Evolutionary conservation across 257 asterid species (phyloP).

Genomic region (Primulina huaijiensis): DNA sequence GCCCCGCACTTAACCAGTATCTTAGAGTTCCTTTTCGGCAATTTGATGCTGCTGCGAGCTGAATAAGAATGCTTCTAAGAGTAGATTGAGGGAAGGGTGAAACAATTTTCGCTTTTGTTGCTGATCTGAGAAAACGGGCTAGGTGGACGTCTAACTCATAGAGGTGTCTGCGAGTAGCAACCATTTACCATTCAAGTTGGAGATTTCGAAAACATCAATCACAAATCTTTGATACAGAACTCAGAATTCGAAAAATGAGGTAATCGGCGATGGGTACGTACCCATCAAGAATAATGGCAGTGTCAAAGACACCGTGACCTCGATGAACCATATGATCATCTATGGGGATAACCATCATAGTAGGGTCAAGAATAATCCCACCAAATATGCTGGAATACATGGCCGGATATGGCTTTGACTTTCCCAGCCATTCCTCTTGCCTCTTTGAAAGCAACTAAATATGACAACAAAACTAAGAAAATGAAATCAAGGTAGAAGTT

Average conservation of each 20-base stretch:
- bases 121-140: constrained; percentile 74
- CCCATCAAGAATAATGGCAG: constrained; percentile 69
- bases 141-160: constrained; percentile 80
- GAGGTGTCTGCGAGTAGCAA: constrained; percentile 41
- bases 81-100: constrained; percentile 55
- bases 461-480: constrained; percentile 2
- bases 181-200: background rate
- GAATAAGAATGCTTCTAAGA: constrained; percentile 70
- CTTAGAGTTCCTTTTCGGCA: constrained; percentile 68
- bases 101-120: constrained; percentile 57
- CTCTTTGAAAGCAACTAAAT: constrained; percentile 61
- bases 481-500: background rate
- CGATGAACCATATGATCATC: constrained; percentile 98
- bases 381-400: constrained; percentile 85
- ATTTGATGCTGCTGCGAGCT: constrained; percentile 65
- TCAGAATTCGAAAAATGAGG: background rate
- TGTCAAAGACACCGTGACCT: constrained; percentile 95
- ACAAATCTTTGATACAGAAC: background rate
- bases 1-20: constrained; percentile 86
- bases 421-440: constrained; percentile 68
- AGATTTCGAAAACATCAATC: background rate
- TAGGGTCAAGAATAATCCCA: constrained; percentile 82
- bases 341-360: constrained; percentile 83
- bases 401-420: constrained; percentile 71
- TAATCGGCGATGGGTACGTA: constrained; percentile 22